Evolutionary conservation across 2,329 filamentous ascomycete genomes (phyloP), one percentile per base, ranked within the genome.

Genomic region (Cercospora sp.): DNA sequence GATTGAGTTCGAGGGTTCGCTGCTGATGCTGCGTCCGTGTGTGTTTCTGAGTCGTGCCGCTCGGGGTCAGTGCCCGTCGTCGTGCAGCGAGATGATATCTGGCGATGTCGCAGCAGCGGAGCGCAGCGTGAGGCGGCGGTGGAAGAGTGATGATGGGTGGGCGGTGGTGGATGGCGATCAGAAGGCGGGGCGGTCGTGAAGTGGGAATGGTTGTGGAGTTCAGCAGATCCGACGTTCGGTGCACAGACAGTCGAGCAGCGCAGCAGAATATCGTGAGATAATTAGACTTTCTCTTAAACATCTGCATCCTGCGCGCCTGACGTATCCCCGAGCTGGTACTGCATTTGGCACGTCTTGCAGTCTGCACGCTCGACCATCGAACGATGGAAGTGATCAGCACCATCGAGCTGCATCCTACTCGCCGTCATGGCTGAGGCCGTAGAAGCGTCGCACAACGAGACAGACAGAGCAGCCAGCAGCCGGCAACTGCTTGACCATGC

Each of bases 1-100:
- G 61, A 55, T 63, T 63, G 59, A 49, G 59, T 61, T 45, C 40
- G 59, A 45, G 34, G 32, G 34, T 28, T 61, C 21, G 30, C 18
- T 26, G 59, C n/a, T 43, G 24, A 28, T 28, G 59, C 34, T 49
- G 59, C 49, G 32, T 37, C 24, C 13, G 34, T 49, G 32, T n/a
- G 37, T 43, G 37, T 26, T 26, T 30, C 57, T 43, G 59, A 61
- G 26, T 58, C 37, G 32, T 28, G 32, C 32, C 10, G 30, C 37
- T 40, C 8, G 16, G 37, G 37, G 37, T 43, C 37, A n/a, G 37
- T 43, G 30, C 30, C 18, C 18, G n/a, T 21, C 18, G 28, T 32
- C 12, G 30, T 32, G 57, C 57, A 40, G 57, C 57, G 30, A 24
- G n/a, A 9, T 18, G 30, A 24, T 24, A 21, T 26, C 21, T 24